phyloP scores from a whole-genome alignment of 148 eudicot species.

The Rhododendron mucronatum region DNA sequence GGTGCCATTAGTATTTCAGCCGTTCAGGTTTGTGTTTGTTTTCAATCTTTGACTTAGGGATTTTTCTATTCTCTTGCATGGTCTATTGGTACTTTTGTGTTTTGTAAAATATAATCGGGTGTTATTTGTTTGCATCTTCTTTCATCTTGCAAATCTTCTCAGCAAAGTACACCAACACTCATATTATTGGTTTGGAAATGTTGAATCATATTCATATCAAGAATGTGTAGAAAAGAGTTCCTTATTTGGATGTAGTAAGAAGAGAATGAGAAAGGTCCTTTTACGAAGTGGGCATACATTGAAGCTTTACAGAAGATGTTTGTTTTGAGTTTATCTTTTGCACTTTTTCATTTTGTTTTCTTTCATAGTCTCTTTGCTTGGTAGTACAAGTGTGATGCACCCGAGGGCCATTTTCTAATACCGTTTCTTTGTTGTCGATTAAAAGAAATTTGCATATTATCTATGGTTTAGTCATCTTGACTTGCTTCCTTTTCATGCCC shows the following conservation, averaged over 20 bases:
- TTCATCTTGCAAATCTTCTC: neutral
- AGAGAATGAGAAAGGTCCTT: neutral
- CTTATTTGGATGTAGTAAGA: neutral
- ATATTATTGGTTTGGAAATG: neutral
- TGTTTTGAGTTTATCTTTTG: neutral
- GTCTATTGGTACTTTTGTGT: neutral
- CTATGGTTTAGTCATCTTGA: slow-evolving; percentile 1
- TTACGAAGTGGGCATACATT: neutral
- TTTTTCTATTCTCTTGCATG: neutral
- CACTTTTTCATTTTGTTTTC: neutral
- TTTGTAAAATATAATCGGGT: neutral
- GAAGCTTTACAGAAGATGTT: neutral
- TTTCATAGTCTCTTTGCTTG: neutral
- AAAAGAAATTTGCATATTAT: neutral
- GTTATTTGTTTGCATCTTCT: neutral
- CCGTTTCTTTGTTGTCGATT: neutral
- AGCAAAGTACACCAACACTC: neutral
- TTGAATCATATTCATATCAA: neutral
- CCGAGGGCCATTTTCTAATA: neutral
- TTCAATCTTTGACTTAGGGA: neutral
- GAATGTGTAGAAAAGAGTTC: neutral
- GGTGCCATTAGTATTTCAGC: slow-evolving; percentile 99
- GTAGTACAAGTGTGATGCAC: neutral
- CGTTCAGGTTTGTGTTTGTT: slow-evolving; percentile 62
- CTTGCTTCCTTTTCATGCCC: neutral